Percentiles rank a stretch among this genome's conserved stretches.
Evolutionary conservation across 1,139 yeast genomes (phyloP).

Genomic region (Blastobotrys ciferrii): DNA sequence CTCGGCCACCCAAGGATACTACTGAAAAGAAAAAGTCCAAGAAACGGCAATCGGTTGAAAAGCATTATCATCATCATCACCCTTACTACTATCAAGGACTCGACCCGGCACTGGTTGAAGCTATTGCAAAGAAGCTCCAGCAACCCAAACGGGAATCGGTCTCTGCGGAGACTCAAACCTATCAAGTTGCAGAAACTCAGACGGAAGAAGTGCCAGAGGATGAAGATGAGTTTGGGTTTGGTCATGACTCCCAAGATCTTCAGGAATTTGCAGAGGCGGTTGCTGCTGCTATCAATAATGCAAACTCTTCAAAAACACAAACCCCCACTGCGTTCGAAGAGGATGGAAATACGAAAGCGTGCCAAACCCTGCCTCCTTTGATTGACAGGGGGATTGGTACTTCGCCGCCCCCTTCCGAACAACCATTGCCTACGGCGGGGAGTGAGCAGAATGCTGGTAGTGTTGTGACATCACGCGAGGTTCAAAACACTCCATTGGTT

Average conservation of each 20-base stretch:
- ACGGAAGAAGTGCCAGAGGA: conserved; percentile 18
- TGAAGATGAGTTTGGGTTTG: neutral
- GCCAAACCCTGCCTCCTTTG: conserved; percentile 13
- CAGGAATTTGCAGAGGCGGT: conserved; percentile 8
- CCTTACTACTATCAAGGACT: conserved; percentile 17
- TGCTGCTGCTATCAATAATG: conserved; percentile 15
- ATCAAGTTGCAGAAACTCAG: conserved; percentile 22
- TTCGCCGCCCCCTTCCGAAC: neutral
- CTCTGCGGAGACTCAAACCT: conserved; percentile 14
- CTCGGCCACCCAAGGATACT: conserved; percentile 2
- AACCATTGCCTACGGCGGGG: neutral
- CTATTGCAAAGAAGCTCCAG: conserved; percentile 20
- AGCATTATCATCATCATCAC: conserved; percentile 18
- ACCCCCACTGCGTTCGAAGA: conserved; percentile 4
- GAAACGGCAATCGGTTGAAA: conserved; percentile 10
- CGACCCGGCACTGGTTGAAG: conserved; percentile 26
- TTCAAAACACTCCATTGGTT: neutral
- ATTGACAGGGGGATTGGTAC: conserved; percentile 6
- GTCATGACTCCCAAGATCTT: conserved; percentile 1
- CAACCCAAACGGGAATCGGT: conserved; percentile 9
- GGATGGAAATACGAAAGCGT: conserved; percentile 16
- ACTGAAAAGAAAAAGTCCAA: conserved; percentile 9
- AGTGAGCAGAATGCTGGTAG: neutral
- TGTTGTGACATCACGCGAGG: neutral
- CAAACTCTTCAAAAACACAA: neutral